Evolutionary conservation across 2,329 filamentous ascomycete species (phyloP), one percentile per base, ranked within the genome.

Genomic region (Calonectria honghensis): DNA sequence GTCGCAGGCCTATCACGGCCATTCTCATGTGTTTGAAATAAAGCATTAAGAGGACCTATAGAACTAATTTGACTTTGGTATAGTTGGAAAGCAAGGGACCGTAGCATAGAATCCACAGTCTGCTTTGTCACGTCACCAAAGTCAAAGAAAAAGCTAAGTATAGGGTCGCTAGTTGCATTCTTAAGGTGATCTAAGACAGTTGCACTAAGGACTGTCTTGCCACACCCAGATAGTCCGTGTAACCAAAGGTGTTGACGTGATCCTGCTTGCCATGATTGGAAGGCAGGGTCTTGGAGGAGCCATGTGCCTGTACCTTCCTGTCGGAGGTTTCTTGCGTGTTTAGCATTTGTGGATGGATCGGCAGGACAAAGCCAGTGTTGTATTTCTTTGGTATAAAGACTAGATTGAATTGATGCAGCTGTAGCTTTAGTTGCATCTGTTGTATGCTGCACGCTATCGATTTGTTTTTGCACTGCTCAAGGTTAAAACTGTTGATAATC

Each of bases 141-240:
- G 20, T 37, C 29, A 16, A 59, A 59, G 31, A 59, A 59, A 20
- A 37, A 59, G 5, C 31, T 59, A 32, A 37, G 24, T 24, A 24
- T 24, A 11, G 14, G 18, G 6, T 37, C 14, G 32, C 32, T 35
- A 11, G 37, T 13, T n/a, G 29, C 14, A 1, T 13, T 24, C 0
- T 3, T 5, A 59, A 24, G 52, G 37, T 37, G 31, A 37, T 59
- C 29, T 13, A 59, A 20, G 5, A 59, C 16, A 1, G 31, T 59
- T 24, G 29, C 35, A n/a, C 52, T 37, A n/a, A 59, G 52, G n/a
- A 59, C 18, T 5, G 52, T 59, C n/a, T 59, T 59, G 10, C 52
- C 18, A 32, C 31, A 24, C 3, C 18, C 29, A 6, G 31, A 20
- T 14, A 59, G 5, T 16, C 52, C 29, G 37, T 59, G 10, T 7